These are phyloP conservation scores for Curvularia sp. DNA, from an alignment of 2,329 filamentous ascomycete species.

Conservation along the genomic window DNA sequence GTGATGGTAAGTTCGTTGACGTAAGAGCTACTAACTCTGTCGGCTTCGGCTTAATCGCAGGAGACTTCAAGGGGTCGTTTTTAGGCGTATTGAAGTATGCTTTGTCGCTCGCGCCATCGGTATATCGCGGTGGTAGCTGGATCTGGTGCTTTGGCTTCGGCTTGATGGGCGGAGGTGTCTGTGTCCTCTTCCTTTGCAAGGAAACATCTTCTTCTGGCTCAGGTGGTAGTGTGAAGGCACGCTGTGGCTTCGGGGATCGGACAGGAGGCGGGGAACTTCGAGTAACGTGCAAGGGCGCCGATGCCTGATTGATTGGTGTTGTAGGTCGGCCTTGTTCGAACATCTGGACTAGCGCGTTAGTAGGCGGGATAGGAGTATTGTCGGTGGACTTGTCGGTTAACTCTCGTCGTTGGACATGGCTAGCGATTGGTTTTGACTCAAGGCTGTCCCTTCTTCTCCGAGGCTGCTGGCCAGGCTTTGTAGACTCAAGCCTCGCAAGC, in stretches of 20 bases:
- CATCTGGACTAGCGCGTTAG: constrained; percentile 70
- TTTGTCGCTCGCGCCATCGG: constrained; percentile 24
- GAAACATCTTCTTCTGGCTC: constrained; percentile 32
- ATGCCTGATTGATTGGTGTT: constrained; percentile 24
- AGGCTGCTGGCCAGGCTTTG: constrained; percentile 23
- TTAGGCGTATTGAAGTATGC: constrained; percentile 29
- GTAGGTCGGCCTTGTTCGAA: constrained; percentile 64
- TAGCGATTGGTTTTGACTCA: constrained; percentile 24
- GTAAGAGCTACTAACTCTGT: constrained; percentile 31
- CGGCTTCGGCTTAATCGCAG: constrained; percentile 38
- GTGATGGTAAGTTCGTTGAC: constrained; percentile 25
- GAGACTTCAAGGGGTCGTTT: constrained; percentile 36
- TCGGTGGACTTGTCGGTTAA: constrained; percentile 55
- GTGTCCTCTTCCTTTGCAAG: constrained; percentile 30
- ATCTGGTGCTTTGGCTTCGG: constrained; percentile 42
- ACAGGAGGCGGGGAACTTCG: constrained; percentile 44
- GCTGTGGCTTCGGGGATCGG: constrained; percentile 53
- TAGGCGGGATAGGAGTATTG: constrained; percentile 66
- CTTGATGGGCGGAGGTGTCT: constrained; percentile 38
- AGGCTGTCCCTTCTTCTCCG: constrained; percentile 28
- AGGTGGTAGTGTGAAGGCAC: constrained; percentile 41
- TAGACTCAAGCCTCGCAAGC: constrained; percentile 41
- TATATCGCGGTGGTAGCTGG: constrained; percentile 23
- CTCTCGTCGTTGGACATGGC: constrained; percentile 12
- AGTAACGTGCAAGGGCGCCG: constrained; percentile 29